Conservation (phyloP, 768 basidiomycete species). For the Kwoniella bestiolae region DNA sequence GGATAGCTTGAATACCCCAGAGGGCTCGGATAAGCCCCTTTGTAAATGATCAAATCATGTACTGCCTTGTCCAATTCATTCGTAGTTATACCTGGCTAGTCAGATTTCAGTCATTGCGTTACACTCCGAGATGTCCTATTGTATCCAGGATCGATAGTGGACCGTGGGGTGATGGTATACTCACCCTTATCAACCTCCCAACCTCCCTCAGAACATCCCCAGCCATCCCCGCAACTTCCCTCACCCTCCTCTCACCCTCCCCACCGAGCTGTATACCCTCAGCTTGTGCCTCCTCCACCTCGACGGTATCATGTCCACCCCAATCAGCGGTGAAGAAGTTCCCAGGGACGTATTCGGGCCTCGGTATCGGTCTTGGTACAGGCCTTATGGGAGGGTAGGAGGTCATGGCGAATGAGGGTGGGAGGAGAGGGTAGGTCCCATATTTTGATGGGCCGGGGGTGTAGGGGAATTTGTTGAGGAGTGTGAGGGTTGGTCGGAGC, state of each 20-base stretch:
- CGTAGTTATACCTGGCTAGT: slow-evolving; percentile 65
- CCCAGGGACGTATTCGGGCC: slow-evolving; percentile 65
- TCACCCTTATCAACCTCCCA: slow-evolving; percentile 62
- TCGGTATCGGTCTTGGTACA: slow-evolving; percentile 66
- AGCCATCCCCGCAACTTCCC: slow-evolving; percentile 66
- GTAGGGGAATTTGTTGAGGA: not conserved
- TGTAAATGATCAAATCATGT: slow-evolving; percentile 71
- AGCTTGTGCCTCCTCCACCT: not conserved
- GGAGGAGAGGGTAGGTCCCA: slow-evolving; percentile 38
- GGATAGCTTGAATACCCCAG: slow-evolving; percentile 76
- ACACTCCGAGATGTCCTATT: too few relatives aligned
- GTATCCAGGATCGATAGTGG: too few relatives aligned
- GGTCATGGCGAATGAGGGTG: slow-evolving; percentile 30
- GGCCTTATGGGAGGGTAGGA: slow-evolving; percentile 37
- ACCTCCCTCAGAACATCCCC: slow-evolving; percentile 66
- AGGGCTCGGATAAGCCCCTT: slow-evolving; percentile 84
- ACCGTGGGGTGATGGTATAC: too few relatives aligned
- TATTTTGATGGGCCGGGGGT: slow-evolving; percentile 27
- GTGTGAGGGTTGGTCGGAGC: not conserved
- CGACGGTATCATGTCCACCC: slow-evolving; percentile 33
- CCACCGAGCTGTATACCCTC: slow-evolving; percentile 31
- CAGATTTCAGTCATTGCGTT: too few relatives aligned
- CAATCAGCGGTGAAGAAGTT: slow-evolving; percentile 50
- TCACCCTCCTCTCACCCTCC: slow-evolving; percentile 63
- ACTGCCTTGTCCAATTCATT: slow-evolving; percentile 72